Evolutionary conservation across 73 alveolate genomes (phyloP).

Genomic region (Blepharisma stoltei): DNA sequence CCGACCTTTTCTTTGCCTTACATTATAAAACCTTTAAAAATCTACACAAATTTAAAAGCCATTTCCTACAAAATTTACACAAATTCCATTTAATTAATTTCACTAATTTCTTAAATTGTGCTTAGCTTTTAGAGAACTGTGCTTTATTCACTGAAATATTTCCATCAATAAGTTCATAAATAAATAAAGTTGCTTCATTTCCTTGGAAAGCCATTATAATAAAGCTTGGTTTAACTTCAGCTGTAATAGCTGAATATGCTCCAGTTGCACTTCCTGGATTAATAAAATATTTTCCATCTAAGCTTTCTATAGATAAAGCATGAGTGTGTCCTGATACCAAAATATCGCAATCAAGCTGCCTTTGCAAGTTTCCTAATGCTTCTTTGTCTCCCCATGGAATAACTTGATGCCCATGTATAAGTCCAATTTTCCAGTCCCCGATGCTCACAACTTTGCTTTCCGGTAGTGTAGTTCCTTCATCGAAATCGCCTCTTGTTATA

Average conservation of each 20-base stretch:
- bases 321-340: constrained; percentile 86
- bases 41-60: no score
- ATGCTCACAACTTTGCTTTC: constrained; percentile 74
- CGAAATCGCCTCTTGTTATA: constrained; percentile 82
- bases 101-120: no score
- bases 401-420: constrained; percentile 85
- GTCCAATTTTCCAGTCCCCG: constrained; percentile 80
- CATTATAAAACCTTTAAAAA: no score
- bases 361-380: constrained; percentile 73
- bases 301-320: constrained; percentile 61
- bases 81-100: no score
- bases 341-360: constrained; percentile 84
- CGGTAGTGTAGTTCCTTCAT: constrained; percentile 62
- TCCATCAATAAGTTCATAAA: constrained; percentile 46
- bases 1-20: no score
- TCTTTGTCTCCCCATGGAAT: constrained; percentile 93
- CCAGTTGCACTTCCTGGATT: constrained; percentile 94
- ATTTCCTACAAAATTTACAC: no score
- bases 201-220: constrained; percentile 62
- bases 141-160: neutral
- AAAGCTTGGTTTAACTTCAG: constrained; percentile 42
- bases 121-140: neutral
- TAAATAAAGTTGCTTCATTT: constrained; percentile 48
- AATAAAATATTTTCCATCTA: constrained; percentile 88
- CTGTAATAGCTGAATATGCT: constrained; percentile 55